A percentile compares a stretch with the other conserved stretches of the same genome.
These are phyloP conservation scores for Lactuca sativa DNA, from an alignment of 129 eudicot genomes.

Conservation along the genomic window DNA sequence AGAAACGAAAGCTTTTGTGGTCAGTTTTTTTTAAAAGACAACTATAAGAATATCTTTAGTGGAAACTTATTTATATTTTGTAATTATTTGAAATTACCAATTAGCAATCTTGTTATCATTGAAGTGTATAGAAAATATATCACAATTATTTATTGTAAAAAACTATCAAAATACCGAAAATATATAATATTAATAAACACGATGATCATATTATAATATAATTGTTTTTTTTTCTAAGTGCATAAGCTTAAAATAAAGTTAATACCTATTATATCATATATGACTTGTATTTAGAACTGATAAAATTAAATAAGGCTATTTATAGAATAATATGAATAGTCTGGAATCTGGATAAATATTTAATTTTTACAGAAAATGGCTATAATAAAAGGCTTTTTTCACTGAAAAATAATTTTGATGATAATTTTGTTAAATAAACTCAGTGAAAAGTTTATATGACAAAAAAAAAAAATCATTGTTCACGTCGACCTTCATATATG, in stretches of 20 bases:
- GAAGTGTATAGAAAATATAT: neutral
- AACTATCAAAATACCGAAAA: neutral
- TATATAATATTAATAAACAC: neutral
- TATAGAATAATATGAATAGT: neutral
- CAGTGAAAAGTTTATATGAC: too few species aligned
- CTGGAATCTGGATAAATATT: neutral
- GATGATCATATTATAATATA: neutral
- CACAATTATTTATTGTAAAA: neutral
- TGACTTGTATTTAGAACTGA: too few species aligned
- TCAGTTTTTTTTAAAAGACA: neutral
- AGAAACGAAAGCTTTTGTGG: neutral
- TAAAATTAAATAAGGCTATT: too few species aligned
- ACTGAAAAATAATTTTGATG: too few species aligned
- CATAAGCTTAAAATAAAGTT: too few species aligned
- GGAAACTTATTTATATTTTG: too few species aligned
- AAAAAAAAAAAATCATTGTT: too few species aligned
- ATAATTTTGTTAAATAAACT: too few species aligned
- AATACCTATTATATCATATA: neutral
- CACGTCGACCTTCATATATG: neutral
- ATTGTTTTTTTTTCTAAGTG: neutral
- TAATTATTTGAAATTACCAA: neutral
- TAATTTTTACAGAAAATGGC: neutral
- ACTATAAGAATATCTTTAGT: neutral
- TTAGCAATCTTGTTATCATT: neutral
- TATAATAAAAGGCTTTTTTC: too few species aligned